Evolutionary conservation across 2,329 filamentous ascomycete species (phyloP).

Genomic region (Colletotrichum sp.): DNA sequence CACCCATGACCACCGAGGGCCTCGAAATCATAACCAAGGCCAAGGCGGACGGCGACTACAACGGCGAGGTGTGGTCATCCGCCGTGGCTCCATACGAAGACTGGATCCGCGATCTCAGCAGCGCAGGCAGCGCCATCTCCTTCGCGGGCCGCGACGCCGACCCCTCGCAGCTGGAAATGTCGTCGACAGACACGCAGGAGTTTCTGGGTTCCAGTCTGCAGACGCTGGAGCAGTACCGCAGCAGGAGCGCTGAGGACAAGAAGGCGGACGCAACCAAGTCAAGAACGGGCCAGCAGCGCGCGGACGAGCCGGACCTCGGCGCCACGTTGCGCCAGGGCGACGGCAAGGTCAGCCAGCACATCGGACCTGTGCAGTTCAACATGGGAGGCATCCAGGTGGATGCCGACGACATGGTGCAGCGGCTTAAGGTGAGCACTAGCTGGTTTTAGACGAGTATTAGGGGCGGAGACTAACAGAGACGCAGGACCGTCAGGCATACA

Average conservation of each 20-base stretch:
- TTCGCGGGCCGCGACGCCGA: constrained; percentile 55
- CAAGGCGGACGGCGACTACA: constrained; percentile 23
- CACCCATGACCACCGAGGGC: constrained; percentile 25
- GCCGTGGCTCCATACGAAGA: constrained; percentile 79
- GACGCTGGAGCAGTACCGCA: constrained; percentile 69
- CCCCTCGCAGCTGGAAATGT: constrained; percentile 60
- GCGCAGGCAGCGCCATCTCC: constrained; percentile 57
- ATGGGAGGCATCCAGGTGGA: constrained; percentile 97
- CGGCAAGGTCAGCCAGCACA: constrained; percentile 74
- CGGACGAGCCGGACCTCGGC: constrained; percentile 26
- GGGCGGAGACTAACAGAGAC: constrained; percentile 23
- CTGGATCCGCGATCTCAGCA: constrained; percentile 77
- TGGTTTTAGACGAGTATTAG: constrained; percentile 18
- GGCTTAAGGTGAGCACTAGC: constrained; percentile 68
- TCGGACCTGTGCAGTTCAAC: constrained; percentile 95
- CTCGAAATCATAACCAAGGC: constrained; percentile 27
- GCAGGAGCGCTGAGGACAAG: constrained; percentile 54
- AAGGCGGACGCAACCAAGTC: constrained; percentile 26
- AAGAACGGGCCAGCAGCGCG: constrained; percentile 21
- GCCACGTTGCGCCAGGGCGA: constrained; percentile 32
- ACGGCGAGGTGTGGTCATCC: constrained; percentile 46
- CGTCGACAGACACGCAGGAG: constrained; percentile 75
- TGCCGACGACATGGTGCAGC: constrained; percentile 89
- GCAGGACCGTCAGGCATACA: constrained; percentile 63
- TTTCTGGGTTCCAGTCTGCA: constrained; percentile 80